Evolutionary conservation across 805 yeast species (phyloP).

Genomic region (Candida andamanensis): DNA sequence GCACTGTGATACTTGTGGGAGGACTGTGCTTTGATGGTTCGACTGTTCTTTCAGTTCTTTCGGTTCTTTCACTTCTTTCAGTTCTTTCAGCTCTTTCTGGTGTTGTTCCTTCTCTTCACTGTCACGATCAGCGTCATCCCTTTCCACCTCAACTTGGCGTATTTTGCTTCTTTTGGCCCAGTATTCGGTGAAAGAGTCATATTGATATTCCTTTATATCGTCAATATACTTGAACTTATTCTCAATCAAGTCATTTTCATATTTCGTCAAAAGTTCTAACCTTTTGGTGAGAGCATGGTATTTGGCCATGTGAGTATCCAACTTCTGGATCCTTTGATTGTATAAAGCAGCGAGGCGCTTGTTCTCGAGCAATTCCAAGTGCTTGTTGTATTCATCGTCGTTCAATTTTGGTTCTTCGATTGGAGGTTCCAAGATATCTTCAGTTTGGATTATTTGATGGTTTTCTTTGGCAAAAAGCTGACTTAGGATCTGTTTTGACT

Average conservation of each 20-base stretch:
- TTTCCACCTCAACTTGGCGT: conserved; percentile 37
- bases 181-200: conserved; percentile 37
- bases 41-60: neutral
- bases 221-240: conserved; percentile 30
- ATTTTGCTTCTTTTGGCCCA: conserved; percentile 32
- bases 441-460: conserved; percentile 1
- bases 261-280: conserved; percentile 19
- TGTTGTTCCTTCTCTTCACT: conserved; percentile 5
- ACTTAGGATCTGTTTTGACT: conserved; percentile 41
- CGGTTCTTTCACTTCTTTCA: neutral
- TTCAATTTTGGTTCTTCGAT: conserved; percentile 17
- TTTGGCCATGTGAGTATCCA: conserved; percentile 16
- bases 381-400: conserved; percentile 25
- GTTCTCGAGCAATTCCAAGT: conserved; percentile 15
- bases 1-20: conserved; percentile 1
- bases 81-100: neutral
- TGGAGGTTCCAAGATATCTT: conserved; percentile 1
- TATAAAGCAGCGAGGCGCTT: conserved; percentile 19
- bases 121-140: conserved; percentile 41
- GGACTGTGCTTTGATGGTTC: neutral
- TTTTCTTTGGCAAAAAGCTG: conserved; percentile 14
- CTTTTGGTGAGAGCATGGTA: conserved; percentile 15
- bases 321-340: conserved; percentile 10
- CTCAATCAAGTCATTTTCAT: conserved; percentile 36
- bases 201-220: conserved; percentile 17